Percentiles rank a stretch among this genome's conserved stretches.
These are phyloP conservation scores for Elongisporangium senticosum DNA, from an alignment of 352 stramenopile species.

Conservation along the genomic window DNA sequence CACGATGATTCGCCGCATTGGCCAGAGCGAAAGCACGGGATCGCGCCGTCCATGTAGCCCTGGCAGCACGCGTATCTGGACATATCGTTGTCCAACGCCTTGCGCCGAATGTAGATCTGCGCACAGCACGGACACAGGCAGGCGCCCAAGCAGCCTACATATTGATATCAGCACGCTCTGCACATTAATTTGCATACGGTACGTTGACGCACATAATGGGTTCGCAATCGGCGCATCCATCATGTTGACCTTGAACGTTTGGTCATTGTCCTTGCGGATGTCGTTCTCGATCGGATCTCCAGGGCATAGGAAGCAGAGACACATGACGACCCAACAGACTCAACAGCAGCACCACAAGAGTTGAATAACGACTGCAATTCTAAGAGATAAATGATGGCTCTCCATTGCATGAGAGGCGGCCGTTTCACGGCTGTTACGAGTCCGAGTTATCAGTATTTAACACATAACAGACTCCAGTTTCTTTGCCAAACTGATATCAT, in stretches of 20 bases:
- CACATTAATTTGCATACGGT: neutral
- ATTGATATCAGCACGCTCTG: neutral
- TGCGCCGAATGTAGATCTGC: slow-evolving; percentile 88
- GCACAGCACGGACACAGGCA: slow-evolving; percentile 86
- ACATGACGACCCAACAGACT: neutral
- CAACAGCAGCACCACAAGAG: neutral
- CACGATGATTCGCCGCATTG: slow-evolving; percentile 82
- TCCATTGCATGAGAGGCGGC: neutral
- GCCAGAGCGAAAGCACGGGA: slow-evolving; percentile 82
- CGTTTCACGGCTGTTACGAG: neutral
- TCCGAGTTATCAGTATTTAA: neutral
- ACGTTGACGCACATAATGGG: slow-evolving; percentile 63
- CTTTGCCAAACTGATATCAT: no score
- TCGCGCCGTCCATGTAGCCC: slow-evolving; percentile 88
- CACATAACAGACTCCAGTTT: neutral
- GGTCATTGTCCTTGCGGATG: slow-evolving; percentile 57
- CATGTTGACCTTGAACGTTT: slow-evolving; percentile 84
- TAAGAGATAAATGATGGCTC: neutral
- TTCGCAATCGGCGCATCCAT: slow-evolving; percentile 80
- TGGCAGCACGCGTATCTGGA: slow-evolving; percentile 91
- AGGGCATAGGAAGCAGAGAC: slow-evolving; percentile 63
- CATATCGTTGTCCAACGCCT: slow-evolving; percentile 90
- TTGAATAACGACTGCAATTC: neutral
- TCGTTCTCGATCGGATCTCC: slow-evolving; percentile 60
- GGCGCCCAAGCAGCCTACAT: slow-evolving; percentile 49